These are phyloP conservation scores for Penicillium cinerascens DNA, from an alignment of 495 filamentous ascomycete species.

Conservation along the genomic window DNA sequence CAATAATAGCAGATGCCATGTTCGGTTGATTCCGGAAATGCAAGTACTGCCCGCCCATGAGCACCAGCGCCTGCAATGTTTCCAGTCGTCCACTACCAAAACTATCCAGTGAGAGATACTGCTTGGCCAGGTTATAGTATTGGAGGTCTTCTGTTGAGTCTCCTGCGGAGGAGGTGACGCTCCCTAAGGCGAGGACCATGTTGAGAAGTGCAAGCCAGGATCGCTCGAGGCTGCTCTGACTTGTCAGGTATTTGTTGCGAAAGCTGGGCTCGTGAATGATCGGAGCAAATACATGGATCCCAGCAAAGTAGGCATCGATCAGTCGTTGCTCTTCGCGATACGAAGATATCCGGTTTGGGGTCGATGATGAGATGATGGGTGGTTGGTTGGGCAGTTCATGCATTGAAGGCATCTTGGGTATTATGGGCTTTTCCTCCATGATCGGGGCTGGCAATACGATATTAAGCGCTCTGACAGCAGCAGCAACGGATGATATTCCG, in stretches of 20 bases:
- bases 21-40: conserved; percentile 72
- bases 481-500: conserved; percentile 12
- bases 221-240: conserved; percentile 36
- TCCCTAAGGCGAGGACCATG: conserved; percentile 69
- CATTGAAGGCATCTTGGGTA: neutral
- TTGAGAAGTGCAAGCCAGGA: conserved; percentile 67
- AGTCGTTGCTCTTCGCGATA: conserved; percentile 12
- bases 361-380: neutral
- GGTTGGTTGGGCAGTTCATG: neutral
- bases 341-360: neutral
- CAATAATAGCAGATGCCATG: conserved; percentile 51
- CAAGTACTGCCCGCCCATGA: conserved; percentile 68
- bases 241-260: conserved; percentile 7
- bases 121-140: conserved; percentile 58
- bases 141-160: conserved; percentile 64
- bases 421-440: neutral
- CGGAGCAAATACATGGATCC: conserved; percentile 5
- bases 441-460: neutral
- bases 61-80: conserved; percentile 59
- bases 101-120: conserved; percentile 59
- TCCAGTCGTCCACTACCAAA: conserved; percentile 66
- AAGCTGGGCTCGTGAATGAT: conserved; percentile 11
- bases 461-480: conserved; percentile 3
- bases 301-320: conserved; percentile 10
- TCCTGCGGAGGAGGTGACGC: conserved; percentile 59